Base-by-base conservation (phyloP, 331 rosid genomes). In the Quercus phellos region DNA sequence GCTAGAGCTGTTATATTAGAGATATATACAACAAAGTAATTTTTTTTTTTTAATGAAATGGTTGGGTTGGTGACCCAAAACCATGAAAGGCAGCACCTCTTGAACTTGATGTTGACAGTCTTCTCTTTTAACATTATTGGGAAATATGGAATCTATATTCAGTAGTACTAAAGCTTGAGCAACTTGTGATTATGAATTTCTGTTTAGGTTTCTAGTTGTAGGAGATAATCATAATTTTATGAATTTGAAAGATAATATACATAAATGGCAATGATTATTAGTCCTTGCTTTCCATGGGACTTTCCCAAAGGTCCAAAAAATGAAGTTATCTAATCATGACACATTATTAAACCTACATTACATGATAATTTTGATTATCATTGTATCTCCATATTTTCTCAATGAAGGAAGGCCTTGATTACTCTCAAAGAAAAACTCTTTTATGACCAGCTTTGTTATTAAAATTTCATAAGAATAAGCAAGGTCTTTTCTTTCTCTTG, bases 351-450 rank as follows among this genome's bases (percentile, higher is more conserved):
- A 22, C 64, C 5, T 58, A 58, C 6, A 18, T 58, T 22, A 58
- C 51, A 46, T 46, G 4, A 46, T 46, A 46, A 46, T 46, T 46
- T 11, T 10, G 13, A 58, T 58, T 6, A 58, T 58, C 64, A 21
- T 22, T 58, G 64, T 4, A 6, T 18, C 59, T 51, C 26, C 66
- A 17, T n/a, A 0, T 58, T 64, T 32, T 19, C 6, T 59, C 54
- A 59, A 73, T 53, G 69, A 27, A 32, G 12, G 18, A 32, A 18
- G 18, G 42, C 76, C 72, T 83, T 74, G 70, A 83, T 84, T 78
- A 70, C 51, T 46, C 63, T 55, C 34, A 21, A 64, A 71, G 74
- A 77, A 75, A 76, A 69, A 73, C 7, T 59, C 67, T 35, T 51
- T 51, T 18, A 54, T 68, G 58, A 77, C 70, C 9, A 68, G 73